A percentile compares a stretch with the other conserved stretches of the same genome.
Conservation (phyloP, 345 rosid species). For the Eucalyptus melliodora region DNA sequence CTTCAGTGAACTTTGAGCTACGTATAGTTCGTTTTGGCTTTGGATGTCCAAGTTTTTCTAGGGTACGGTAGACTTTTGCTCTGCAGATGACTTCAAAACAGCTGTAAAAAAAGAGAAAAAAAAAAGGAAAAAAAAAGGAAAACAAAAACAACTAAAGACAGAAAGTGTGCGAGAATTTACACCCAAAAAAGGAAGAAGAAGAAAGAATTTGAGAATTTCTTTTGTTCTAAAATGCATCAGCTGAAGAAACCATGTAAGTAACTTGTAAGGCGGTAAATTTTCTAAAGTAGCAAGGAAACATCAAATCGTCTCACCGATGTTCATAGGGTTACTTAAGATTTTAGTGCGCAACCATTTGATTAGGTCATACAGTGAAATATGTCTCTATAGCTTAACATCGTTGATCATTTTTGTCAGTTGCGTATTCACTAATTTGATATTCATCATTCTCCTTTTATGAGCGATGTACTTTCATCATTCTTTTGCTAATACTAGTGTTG, state of each 20-base stretch:
- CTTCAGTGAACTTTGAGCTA: neutral
- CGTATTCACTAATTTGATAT: neutral
- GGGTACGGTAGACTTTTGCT: accelerated
- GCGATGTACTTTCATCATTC: neutral
- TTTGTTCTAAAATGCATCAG: neutral
- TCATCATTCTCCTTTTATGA: neutral
- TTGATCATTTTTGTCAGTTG: neutral
- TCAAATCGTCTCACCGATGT: neutral
- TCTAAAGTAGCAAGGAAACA: neutral
- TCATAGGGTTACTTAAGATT: neutral
- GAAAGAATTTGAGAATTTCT: neutral
- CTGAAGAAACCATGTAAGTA: neutral
- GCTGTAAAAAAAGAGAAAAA: neutral
- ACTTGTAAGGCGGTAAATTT: neutral
- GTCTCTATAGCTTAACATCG: neutral
- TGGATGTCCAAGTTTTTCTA: neutral
- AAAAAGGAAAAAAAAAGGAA: too few relatives aligned
- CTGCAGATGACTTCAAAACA: neutral
- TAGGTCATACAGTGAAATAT: neutral
- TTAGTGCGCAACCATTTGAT: neutral
- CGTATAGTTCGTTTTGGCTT: neutral
- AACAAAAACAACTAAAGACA: accelerated
- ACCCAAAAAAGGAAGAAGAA: too few relatives aligned
- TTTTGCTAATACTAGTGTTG: accelerated
- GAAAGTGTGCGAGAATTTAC: neutral